These are phyloP conservation scores for Clausena lansium DNA, from an alignment of 345 rosid genomes.

Conservation along the genomic window DNA sequence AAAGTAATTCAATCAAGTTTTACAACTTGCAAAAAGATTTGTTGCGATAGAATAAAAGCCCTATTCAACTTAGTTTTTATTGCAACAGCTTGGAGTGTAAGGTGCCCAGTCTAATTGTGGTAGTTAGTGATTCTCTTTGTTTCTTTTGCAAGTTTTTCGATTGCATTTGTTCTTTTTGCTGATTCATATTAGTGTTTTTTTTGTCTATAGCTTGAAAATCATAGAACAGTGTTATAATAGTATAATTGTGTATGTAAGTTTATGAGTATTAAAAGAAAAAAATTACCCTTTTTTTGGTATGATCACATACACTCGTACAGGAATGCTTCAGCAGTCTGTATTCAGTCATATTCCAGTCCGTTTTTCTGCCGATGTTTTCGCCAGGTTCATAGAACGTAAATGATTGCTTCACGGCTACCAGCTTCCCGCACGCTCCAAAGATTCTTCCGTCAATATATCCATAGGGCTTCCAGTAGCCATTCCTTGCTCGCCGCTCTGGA, in stretches of 20 bases:
- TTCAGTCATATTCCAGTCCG: background rate
- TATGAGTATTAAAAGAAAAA: background rate
- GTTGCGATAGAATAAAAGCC: background rate
- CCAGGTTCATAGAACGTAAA: background rate
- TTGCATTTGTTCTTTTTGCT: background rate
- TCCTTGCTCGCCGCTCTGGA: background rate
- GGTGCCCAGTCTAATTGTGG: background rate
- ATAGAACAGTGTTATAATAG: background rate
- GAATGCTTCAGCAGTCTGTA: conserved; percentile 2
- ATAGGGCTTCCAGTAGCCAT: background rate
- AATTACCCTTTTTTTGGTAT: background rate
- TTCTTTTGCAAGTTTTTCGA: background rate
- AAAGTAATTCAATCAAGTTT: background rate
- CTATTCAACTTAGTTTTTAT: background rate
- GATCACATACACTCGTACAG: background rate
- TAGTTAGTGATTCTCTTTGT: background rate
- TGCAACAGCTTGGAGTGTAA: background rate
- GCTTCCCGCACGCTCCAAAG: background rate
- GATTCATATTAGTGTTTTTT: background rate
- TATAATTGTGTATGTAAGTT: background rate
- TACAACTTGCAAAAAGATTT: background rate
- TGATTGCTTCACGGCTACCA: background rate
- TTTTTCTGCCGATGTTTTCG: background rate
- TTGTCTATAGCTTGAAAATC: background rate
- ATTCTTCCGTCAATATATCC: background rate